Conservation (phyloP, 768 basidiomycete genomes). For the Nidularia sp. region DNA sequence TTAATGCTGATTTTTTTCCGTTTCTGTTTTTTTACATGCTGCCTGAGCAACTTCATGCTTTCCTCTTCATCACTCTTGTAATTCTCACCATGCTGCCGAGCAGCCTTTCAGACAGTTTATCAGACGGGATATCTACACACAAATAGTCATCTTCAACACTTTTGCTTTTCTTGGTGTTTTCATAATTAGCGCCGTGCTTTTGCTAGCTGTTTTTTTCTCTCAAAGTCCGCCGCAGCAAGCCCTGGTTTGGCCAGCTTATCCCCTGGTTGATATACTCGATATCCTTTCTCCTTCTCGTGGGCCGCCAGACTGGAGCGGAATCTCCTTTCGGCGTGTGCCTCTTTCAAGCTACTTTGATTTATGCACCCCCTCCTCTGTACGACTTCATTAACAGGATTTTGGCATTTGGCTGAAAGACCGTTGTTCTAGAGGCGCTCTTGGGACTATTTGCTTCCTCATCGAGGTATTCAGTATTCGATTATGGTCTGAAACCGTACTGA, state of each 20-base stretch:
- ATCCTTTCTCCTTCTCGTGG: conserved; percentile 15
- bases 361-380: conserved; percentile 17
- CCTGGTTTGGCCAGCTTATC: conserved; percentile 16
- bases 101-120: no score
- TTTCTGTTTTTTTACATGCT: no score
- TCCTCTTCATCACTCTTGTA: no score
- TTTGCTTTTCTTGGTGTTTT: not conserved
- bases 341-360: conserved; percentile 18
- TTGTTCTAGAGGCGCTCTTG: not conserved
- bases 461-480: not conserved
- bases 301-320: conserved; percentile 13
- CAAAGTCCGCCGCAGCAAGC: not conserved
- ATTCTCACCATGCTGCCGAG: no score
- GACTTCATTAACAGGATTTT: not conserved
- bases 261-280: conserved; percentile 17
- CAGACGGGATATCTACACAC: no score
- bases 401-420: not conserved
- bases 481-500: not conserved
- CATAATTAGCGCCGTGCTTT: not conserved
- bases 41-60: no score
- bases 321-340: conserved; percentile 17
- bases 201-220: not conserved
- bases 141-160: not conserved
- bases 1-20: no score
- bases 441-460: not conserved